A percentile compares a stretch with the other conserved stretches of the same genome.
phyloP scores from a whole-genome alignment of 164 flowering plant species.

The Umbellularia californica region DNA sequence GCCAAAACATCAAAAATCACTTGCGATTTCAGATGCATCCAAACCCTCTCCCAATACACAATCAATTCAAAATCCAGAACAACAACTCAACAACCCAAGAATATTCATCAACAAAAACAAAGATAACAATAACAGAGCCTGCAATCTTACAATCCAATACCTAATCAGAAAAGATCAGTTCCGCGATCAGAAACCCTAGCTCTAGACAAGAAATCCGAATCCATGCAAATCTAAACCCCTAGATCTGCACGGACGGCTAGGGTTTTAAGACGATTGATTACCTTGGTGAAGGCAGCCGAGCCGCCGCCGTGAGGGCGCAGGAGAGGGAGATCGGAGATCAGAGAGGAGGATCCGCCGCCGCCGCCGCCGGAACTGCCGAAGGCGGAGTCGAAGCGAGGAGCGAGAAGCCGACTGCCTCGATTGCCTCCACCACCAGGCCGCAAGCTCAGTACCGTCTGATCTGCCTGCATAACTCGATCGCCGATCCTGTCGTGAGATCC shows the following conservation, averaged over 20 bases:
- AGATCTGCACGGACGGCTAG: slow-evolving; percentile 24
- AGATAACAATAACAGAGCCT: neutral
- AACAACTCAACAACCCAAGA: neutral
- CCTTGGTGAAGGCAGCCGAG: slow-evolving; percentile 34
- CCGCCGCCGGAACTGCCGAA: slow-evolving; percentile 27
- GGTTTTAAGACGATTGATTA: slow-evolving; percentile 9
- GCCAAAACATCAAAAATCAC: neutral
- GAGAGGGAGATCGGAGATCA: slow-evolving; percentile 31
- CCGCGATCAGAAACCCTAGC: neutral
- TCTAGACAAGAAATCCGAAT: neutral
- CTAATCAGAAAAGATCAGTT: neutral
- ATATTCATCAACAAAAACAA: no score
- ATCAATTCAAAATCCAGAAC: neutral
- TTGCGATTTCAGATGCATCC: neutral
- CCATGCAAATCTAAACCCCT: slow-evolving; percentile 20
- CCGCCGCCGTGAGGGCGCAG: slow-evolving; percentile 43
- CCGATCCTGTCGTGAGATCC: neutral
- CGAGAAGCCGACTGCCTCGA: slow-evolving; percentile 51
- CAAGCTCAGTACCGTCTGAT: slow-evolving; percentile 84
- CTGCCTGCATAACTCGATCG: slow-evolving; percentile 79
- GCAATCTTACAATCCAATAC: neutral
- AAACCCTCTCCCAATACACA: neutral
- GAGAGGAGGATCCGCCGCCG: neutral
- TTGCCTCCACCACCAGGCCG: slow-evolving; percentile 90
- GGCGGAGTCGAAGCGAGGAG: slow-evolving; percentile 48